Conservation (phyloP, 345 rosid genomes). For the Raphanus sativus region DNA sequence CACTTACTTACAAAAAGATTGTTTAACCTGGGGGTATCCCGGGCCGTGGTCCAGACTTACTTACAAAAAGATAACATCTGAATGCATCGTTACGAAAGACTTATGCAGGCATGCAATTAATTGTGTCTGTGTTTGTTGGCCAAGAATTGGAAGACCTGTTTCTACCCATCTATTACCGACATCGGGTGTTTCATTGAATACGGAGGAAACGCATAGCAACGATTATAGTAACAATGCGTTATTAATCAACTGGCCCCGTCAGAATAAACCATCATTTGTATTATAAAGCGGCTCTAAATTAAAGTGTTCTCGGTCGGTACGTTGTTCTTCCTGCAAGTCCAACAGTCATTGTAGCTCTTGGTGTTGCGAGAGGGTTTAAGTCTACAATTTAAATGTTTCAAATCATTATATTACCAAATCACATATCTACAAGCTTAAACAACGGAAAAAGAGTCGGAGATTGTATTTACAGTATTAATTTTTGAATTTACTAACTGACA, state of each 20-base stretch:
- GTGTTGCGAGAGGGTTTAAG: constrained; percentile 7
- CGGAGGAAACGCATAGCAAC: not conserved
- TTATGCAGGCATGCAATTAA: not conserved
- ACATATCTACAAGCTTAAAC: not conserved
- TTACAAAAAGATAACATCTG: no score
- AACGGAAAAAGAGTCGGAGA: not conserved
- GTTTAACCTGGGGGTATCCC: no score
- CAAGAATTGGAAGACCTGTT: not conserved
- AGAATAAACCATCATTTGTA: no score
- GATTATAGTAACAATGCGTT: not conserved
- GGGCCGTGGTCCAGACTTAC: not conserved
- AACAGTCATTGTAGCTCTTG: constrained; percentile 35
- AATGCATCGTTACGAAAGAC: not conserved
- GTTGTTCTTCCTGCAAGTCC: constrained; percentile 29
- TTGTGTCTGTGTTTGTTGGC: constrained; percentile 13
- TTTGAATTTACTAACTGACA: not conserved
- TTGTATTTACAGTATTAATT: no score
- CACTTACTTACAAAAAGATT: not conserved
- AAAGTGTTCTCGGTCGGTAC: constrained; percentile 12
- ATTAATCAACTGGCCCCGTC: not conserved
- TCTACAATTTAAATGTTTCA: not conserved
- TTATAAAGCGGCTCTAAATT: not conserved
- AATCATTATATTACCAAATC: not conserved
- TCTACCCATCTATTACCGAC: constrained; percentile 12
- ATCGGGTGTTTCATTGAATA: not conserved